Evolutionary conservation across 176 grass and related monocot genomes (phyloP).

Genomic region (Cenchrus fungigraminus): DNA sequence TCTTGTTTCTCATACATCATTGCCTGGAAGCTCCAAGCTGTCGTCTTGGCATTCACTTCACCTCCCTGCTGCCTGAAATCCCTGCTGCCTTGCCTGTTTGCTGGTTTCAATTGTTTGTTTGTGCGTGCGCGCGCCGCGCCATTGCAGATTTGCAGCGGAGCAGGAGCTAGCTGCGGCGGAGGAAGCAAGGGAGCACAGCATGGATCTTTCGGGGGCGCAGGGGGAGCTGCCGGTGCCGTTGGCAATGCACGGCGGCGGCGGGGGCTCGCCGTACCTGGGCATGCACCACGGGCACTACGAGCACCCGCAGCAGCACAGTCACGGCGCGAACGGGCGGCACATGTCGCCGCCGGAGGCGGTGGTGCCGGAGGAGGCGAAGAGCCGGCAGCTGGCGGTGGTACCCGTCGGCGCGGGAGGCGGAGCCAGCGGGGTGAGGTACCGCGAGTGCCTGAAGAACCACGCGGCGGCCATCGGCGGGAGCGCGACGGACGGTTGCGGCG

Average conservation of each 20-base stretch:
- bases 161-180: slow-evolving; percentile 7
- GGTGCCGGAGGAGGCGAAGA: slow-evolving; percentile 31
- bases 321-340: slow-evolving; percentile 33
- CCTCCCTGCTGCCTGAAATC: slow-evolving; percentile 4
- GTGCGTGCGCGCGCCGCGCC: slow-evolving; percentile 4
- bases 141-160: slow-evolving; percentile 45
- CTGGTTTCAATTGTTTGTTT: slow-evolving; percentile 16
- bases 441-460: slow-evolving; percentile 97
- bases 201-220: slow-evolving; percentile 86
- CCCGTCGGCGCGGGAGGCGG: not conserved
- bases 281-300: slow-evolving; percentile 53
- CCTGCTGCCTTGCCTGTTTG: not conserved
- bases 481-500: slow-evolving; percentile 84
- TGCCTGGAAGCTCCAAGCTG: slow-evolving; percentile 31
- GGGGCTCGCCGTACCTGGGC: slow-evolving; percentile 48
- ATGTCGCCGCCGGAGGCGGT: slow-evolving; percentile 37
- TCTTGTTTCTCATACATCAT: slow-evolving; percentile 40
- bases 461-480: slow-evolving; percentile 86
- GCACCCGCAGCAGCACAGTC: slow-evolving; percentile 38
- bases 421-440: slow-evolving; percentile 53
- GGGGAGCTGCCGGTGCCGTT: slow-evolving; percentile 89
- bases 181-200: slow-evolving; percentile 25
- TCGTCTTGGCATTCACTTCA: slow-evolving; percentile 35
- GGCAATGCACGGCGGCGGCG: slow-evolving; percentile 68
- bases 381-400: slow-evolving; percentile 36